phyloP scores from a whole-genome alignment of 2,329 filamentous ascomycete species.

The Penicillium polonicum region DNA sequence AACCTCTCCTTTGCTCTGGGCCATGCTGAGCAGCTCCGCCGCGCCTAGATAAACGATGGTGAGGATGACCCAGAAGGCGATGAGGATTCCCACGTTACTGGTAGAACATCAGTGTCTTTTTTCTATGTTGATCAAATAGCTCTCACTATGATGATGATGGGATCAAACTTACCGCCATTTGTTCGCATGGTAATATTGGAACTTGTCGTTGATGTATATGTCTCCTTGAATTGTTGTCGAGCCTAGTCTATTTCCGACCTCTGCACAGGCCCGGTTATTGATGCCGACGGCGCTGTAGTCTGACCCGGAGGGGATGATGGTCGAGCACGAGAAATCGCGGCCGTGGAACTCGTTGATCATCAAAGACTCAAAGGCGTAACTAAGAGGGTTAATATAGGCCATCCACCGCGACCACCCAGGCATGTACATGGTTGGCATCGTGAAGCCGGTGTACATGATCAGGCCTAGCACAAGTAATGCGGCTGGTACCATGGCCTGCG shows the following conservation, averaged over 20 bases:
- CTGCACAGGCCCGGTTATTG: slow-evolving; percentile 40
- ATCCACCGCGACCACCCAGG: slow-evolving; percentile 79
- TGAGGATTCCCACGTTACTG: background rate
- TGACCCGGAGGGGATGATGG: slow-evolving; percentile 42
- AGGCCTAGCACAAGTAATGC: slow-evolving; percentile 47
- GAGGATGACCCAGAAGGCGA: background rate
- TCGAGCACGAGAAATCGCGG: slow-evolving; percentile 55
- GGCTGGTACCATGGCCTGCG: slow-evolving; percentile 56
- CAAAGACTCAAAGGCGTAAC: slow-evolving; percentile 75
- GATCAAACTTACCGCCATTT: background rate
- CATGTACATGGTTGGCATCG: slow-evolving; percentile 58
- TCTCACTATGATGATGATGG: background rate
- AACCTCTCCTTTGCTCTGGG: background rate
- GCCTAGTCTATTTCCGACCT: background rate
- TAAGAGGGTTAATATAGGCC: slow-evolving; percentile 74
- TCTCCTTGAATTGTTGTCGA: background rate
- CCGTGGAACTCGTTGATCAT: slow-evolving; percentile 79
- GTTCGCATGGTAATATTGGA: background rate
- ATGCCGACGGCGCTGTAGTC: slow-evolving; percentile 37
- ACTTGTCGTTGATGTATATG: background rate
- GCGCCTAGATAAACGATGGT: background rate
- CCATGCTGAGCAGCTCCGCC: background rate
- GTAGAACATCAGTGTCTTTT: background rate
- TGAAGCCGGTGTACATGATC: slow-evolving; percentile 51
- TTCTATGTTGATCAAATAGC: background rate